These are phyloP conservation scores for Lepidium sativum DNA, from an alignment of 345 rosid genomes.

Conservation along the genomic window DNA sequence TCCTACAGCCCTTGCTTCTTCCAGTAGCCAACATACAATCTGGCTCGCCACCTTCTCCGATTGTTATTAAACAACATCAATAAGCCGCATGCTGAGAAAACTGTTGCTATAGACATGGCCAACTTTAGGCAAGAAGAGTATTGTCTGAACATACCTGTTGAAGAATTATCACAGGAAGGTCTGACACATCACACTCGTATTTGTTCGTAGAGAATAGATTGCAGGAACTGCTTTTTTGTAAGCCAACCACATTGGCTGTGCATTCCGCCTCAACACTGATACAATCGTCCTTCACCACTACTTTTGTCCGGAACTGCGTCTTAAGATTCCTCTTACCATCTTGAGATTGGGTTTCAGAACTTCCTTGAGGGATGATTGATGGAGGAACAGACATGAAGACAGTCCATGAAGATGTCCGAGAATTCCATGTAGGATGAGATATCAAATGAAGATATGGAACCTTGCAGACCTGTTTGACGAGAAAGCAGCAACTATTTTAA, in stretches of 20 bases:
- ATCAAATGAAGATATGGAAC: slow-evolving; percentile 78
- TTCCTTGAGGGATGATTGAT: slow-evolving; percentile 49
- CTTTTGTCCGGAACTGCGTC: slow-evolving; percentile 73
- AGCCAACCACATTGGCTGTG: slow-evolving; percentile 73
- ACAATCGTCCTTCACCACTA: slow-evolving; percentile 64
- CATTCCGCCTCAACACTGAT: slow-evolving; percentile 84
- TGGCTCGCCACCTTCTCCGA: slow-evolving; percentile 75
- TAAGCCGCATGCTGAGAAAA: neutral
- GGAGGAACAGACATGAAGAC: slow-evolving; percentile 70
- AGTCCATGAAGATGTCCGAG: slow-evolving; percentile 89
- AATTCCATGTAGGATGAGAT: slow-evolving; percentile 94
- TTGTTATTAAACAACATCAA: neutral
- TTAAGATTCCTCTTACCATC: slow-evolving; percentile 43
- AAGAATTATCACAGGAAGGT: slow-evolving; percentile 68
- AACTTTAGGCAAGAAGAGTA: neutral
- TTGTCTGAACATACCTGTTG: slow-evolving; percentile 58
- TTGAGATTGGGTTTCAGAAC: slow-evolving; percentile 25
- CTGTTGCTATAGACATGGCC: too few relatives aligned
- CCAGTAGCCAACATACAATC: slow-evolving; percentile 84
- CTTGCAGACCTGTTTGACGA: slow-evolving; percentile 50
- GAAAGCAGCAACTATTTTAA: neutral
- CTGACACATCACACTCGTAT: slow-evolving; percentile 67
- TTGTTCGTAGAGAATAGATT: slow-evolving; percentile 57
- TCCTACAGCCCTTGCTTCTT: slow-evolving; percentile 78
- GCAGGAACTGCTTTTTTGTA: slow-evolving; percentile 58